Conservation (phyloP, 1,139 yeast genomes). For the Nakaseomyces nivariensis region DNA sequence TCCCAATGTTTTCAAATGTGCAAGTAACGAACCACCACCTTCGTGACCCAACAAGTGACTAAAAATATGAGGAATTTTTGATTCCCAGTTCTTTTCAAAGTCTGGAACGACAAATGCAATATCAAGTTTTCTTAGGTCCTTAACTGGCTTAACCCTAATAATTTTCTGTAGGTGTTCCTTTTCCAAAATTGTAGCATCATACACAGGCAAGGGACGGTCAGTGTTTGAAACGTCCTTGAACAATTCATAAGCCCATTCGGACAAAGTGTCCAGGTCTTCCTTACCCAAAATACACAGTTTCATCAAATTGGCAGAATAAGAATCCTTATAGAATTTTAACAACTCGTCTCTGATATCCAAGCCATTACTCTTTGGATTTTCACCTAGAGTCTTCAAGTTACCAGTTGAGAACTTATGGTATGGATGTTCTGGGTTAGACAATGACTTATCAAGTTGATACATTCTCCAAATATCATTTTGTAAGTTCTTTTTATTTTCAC, state of each 20-base stretch:
- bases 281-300: slow-evolving; percentile 76
- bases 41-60: slow-evolving; percentile 90
- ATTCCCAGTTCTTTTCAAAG: slow-evolving; percentile 52
- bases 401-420: slow-evolving; percentile 72
- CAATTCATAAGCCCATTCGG: slow-evolving; percentile 58
- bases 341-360: slow-evolving; percentile 57
- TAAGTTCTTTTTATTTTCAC: slow-evolving; percentile 87
- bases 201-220: slow-evolving; percentile 34
- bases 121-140: slow-evolving; percentile 61
- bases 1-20: slow-evolving; percentile 56
- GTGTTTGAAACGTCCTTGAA: slow-evolving; percentile 57
- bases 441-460: slow-evolving; percentile 69
- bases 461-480: slow-evolving; percentile 87
- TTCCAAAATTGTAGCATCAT: slow-evolving; percentile 37
- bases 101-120: slow-evolving; percentile 69
- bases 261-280: slow-evolving; percentile 62
- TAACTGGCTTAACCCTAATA: slow-evolving; percentile 69
- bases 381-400: slow-evolving; percentile 50
- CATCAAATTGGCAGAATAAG: slow-evolving; percentile 74
- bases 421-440: slow-evolving; percentile 65
- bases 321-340: slow-evolving; percentile 49
- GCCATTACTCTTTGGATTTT: slow-evolving; percentile 40
- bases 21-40: slow-evolving; percentile 71
- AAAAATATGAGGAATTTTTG: slow-evolving; percentile 58
- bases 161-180: slow-evolving; percentile 42